Base-by-base conservation (phyloP, 192 early-diverging fungal genomes). In the Polychytrium aggregatum region DNA sequence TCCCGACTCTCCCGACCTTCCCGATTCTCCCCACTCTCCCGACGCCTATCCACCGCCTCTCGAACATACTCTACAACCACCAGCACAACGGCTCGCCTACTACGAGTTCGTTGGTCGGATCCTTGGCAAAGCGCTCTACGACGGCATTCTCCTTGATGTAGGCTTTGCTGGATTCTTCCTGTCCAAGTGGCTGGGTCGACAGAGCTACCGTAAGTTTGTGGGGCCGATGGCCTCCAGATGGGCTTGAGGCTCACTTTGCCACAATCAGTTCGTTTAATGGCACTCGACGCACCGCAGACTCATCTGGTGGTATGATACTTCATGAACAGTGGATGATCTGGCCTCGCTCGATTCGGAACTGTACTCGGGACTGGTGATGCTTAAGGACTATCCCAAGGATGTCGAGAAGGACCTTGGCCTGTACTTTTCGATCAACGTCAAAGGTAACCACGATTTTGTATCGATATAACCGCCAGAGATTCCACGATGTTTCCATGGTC, bases 91-190 rank as follows among this genome's bases (percentile, higher is more conserved):
- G n/a, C n/a, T n/a, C n/a, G n/a, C n/a, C n/a, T n/a, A n/a, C n/a
- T n/a, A n/a, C 34, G 66, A 78, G 45, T 78, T 78, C 44, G 44
- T 71, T 11, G 75, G 75, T 29, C 56, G 68, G 24, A 70, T 78
- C 16, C 38, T 78, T 9, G 75, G 70, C 3, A 78, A 78, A 47
- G 75, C 75, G 0, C 39, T 78, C 33, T 77, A 78, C 31, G 75
- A 73, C 41, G 67, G 65, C 3, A 55, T 78, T 10, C 55, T 77
- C 22, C 56, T 78, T 28, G 74, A 78, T 42, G 57, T 52, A 6
- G 57, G 50, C 22, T 78, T 78, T 51, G 70, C 74, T 0, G 41
- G 38, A 29, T 78, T 78, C 56, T 72, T 78, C 46, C 50, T 74
- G 50, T 34, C 62, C 16, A 78, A 78, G 53, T 68, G 71, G 60